Percentiles rank a stretch among this genome's conserved stretches.
Evolutionary conservation across 2,329 filamentous ascomycete species (phyloP).

Genomic region (Pyrenophora graminea): DNA sequence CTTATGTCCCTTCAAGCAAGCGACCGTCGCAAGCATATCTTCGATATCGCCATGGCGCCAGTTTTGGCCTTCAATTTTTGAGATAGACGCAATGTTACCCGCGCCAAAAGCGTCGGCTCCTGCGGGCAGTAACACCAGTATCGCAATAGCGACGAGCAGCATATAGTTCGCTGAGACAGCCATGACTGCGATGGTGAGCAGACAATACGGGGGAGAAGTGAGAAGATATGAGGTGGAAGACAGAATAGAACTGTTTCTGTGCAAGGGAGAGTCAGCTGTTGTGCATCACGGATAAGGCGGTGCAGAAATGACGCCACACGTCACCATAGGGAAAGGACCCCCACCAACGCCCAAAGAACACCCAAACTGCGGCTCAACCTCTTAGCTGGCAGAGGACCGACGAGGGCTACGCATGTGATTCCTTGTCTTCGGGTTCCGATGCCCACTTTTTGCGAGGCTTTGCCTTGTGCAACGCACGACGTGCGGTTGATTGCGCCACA

Average conservation of each 20-base stretch:
- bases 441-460: slow-evolving; percentile 5
- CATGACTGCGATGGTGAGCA: slow-evolving; percentile 26
- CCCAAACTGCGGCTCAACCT: not conserved
- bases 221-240: slow-evolving; percentile 2
- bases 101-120: slow-evolving; percentile 52
- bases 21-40: slow-evolving; percentile 55
- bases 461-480: slow-evolving; percentile 3
- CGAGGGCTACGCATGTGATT: not conserved
- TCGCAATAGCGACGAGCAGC: slow-evolving; percentile 42
- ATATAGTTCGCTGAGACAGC: slow-evolving; percentile 39
- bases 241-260: slow-evolving; percentile 4
- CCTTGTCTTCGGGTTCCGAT: not conserved
- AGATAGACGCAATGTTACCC: slow-evolving; percentile 51
- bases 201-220: not conserved
- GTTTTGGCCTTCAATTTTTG: slow-evolving; percentile 52
- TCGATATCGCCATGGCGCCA: slow-evolving; percentile 60
- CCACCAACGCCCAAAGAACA: not conserved
- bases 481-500: slow-evolving; percentile 14
- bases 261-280: slow-evolving; percentile 15
- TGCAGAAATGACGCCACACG: slow-evolving; percentile 16
- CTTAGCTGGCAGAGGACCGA: not conserved
- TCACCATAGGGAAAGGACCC: not conserved
- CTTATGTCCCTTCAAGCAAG: slow-evolving; percentile 50
- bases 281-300: slow-evolving; percentile 14
- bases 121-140: slow-evolving; percentile 44